phyloP scores from a whole-genome alignment of 1,139 yeast genomes.

The Debaryomyces singareniensis region DNA sequence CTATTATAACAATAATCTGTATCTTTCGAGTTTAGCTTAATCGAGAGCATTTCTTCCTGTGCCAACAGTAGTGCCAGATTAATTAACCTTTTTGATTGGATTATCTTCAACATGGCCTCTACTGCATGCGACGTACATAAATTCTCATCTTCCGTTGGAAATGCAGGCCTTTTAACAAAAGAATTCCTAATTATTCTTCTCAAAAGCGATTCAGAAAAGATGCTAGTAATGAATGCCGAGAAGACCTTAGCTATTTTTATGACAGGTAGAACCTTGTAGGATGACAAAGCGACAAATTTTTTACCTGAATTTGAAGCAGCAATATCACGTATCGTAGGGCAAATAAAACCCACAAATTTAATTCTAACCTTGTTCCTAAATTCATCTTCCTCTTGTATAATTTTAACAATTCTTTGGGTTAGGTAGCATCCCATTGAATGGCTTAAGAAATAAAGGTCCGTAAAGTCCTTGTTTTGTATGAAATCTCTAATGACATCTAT shows the following conservation, averaged over 20 bases:
- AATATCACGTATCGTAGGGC: slow-evolving; percentile 59
- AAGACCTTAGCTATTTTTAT: slow-evolving; percentile 15
- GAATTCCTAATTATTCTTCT: slow-evolving; percentile 14
- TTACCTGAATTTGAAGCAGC: slow-evolving; percentile 47
- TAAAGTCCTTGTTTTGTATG: slow-evolving; percentile 12
- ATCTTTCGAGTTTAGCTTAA: slow-evolving; percentile 33
- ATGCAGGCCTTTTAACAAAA: slow-evolving; percentile 14
- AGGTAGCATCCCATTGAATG: slow-evolving; percentile 63
- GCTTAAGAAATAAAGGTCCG: slow-evolving; percentile 43
- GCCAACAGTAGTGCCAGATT: slow-evolving; percentile 53
- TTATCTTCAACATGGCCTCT: slow-evolving; percentile 37
- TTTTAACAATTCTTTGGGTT: slow-evolving; percentile 40
- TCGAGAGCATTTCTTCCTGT: slow-evolving; percentile 47
- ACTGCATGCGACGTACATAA: slow-evolving; percentile 36
- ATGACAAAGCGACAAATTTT: slow-evolving; percentile 23
- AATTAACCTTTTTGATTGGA: slow-evolving; percentile 34
- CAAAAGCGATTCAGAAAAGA: slow-evolving; percentile 15
- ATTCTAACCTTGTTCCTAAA: slow-evolving; percentile 15
- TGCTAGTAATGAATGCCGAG: slow-evolving; percentile 11
- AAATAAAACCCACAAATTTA: slow-evolving; percentile 49
- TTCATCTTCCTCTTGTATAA: slow-evolving; percentile 15
- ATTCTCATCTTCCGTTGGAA: neutral
- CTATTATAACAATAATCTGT: slow-evolving; percentile 45
- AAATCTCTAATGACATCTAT: slow-evolving; percentile 28
- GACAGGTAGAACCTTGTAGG: slow-evolving; percentile 28